phyloP scores from a whole-genome alignment of 805 yeast species.

The Candida ulmi region DNA sequence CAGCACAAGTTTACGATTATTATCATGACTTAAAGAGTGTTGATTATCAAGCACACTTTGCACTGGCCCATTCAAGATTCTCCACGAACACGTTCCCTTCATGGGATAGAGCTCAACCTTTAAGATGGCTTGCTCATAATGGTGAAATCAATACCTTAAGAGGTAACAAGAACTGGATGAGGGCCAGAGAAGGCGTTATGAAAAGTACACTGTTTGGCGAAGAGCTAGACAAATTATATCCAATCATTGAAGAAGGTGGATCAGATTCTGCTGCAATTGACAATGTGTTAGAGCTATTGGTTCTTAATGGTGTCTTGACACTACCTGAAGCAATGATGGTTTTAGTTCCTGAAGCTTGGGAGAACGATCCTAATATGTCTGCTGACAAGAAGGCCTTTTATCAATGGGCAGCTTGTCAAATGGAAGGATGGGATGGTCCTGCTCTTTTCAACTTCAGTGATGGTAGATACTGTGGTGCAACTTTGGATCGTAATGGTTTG shows the following conservation, averaged over 20 bases:
- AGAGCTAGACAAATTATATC: slow-evolving; percentile 84
- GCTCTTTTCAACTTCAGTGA: slow-evolving; percentile 95
- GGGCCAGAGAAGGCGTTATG: slow-evolving; percentile 98
- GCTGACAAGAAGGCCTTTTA: slow-evolving; percentile 90
- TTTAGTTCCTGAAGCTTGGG: slow-evolving; percentile 98
- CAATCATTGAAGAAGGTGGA: slow-evolving; percentile 97
- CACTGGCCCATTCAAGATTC: slow-evolving; percentile 94
- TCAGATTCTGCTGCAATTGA: slow-evolving; percentile 98
- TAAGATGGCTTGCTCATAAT: slow-evolving; percentile 95
- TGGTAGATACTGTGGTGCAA: slow-evolving; percentile 98
- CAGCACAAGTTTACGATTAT: slow-evolving; percentile 91
- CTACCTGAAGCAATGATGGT: slow-evolving; percentile 97
- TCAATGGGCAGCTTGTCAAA: slow-evolving; percentile 98
- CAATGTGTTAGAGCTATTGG: slow-evolving; percentile 87
- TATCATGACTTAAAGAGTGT: slow-evolving; percentile 90
- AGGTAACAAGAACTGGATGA: slow-evolving; percentile 99
- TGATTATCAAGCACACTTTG: slow-evolving; percentile 91
- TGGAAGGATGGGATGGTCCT: slow-evolving; percentile 99
- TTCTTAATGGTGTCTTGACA: slow-evolving; percentile 85
- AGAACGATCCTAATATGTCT: slow-evolving; percentile 80
- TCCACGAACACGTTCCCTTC: slow-evolving; percentile 98
- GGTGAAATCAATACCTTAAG: slow-evolving; percentile 97
- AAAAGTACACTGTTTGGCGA: slow-evolving; percentile 82
- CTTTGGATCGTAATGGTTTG: slow-evolving; percentile 93
- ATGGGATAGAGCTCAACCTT: slow-evolving; percentile 99